Percentiles rank a stretch among this genome's conserved stretches.
These are phyloP conservation scores for Didymella sp. DNA, from an alignment of 2,329 filamentous ascomycete genomes.

Conservation along the genomic window DNA sequence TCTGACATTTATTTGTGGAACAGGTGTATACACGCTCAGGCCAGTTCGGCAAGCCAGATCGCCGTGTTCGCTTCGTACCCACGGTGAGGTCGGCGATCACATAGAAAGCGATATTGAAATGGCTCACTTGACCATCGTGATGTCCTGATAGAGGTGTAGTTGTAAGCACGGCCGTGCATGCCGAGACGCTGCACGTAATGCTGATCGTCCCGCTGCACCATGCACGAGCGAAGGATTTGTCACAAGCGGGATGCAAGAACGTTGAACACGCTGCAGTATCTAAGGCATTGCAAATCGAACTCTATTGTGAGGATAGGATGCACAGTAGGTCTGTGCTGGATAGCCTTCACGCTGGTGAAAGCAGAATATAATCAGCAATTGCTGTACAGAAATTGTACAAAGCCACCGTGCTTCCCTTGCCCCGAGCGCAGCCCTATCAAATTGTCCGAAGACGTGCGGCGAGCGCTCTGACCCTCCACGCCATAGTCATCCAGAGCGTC, in stretches of 20 bases:
- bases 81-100: slow-evolving; percentile 12
- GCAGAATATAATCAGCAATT: slow-evolving; percentile 2
- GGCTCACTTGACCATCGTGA: slow-evolving; percentile 1
- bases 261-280: slow-evolving; percentile 13
- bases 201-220: slow-evolving; percentile 33
- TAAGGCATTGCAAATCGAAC: slow-evolving; percentile 7
- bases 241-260: slow-evolving; percentile 16
- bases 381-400: slow-evolving; percentile 20
- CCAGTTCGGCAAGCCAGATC: slow-evolving; percentile 2
- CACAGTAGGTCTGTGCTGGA: slow-evolving; percentile 2
- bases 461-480: neutral
- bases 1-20: slow-evolving; percentile 10
- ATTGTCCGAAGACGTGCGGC: slow-evolving; percentile 23
- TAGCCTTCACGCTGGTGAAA: neutral
- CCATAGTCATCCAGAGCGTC: neutral
- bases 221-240: slow-evolving; percentile 21
- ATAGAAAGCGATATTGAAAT: slow-evolving; percentile 5
- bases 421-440: slow-evolving; percentile 22
- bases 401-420: slow-evolving; percentile 21
- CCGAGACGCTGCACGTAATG: slow-evolving; percentile 21
- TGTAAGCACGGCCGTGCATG: slow-evolving; percentile 21
- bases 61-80: neutral
- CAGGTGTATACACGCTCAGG: slow-evolving; percentile 8
- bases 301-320: slow-evolving; percentile 5
- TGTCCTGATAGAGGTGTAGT: neutral